Evolutionary conservation across 164 flowering plant species (phyloP).

Genomic region (Tetrastigma voinierianum): DNA sequence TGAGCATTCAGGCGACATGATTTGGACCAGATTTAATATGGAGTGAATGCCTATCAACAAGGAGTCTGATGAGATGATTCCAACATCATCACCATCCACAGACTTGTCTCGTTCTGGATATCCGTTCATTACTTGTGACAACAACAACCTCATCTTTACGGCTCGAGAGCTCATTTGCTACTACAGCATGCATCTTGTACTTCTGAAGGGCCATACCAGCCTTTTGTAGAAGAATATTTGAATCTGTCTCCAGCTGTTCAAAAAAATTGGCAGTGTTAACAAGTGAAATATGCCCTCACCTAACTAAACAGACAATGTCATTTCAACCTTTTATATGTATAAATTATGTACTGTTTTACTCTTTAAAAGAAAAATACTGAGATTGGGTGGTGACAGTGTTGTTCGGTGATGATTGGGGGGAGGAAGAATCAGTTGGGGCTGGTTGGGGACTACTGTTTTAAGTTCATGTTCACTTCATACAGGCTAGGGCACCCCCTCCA

Average conservation of each 20-base stretch:
- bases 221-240: slow-evolving; percentile 71
- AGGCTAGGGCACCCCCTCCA: too few relatives aligned
- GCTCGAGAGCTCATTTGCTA: slow-evolving; percentile 84
- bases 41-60: slow-evolving; percentile 59
- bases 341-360: too few relatives aligned
- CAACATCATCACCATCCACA: slow-evolving; percentile 44
- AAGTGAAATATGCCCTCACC: background rate
- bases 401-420: too few relatives aligned
- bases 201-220: slow-evolving; percentile 71
- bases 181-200: slow-evolving; percentile 80
- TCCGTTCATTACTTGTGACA: slow-evolving; percentile 41
- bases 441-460: too few relatives aligned
- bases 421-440: too few relatives aligned
- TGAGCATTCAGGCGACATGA: background rate
- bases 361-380: too few relatives aligned
- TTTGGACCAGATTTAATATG: slow-evolving; percentile 30
- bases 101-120: slow-evolving; percentile 52
- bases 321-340: too few relatives aligned
- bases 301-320: too few relatives aligned
- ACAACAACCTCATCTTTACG: slow-evolving; percentile 83
- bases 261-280: background rate
- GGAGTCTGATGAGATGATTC: slow-evolving; percentile 59
- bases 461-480: too few relatives aligned
- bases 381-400: too few relatives aligned
- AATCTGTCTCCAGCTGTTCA: slow-evolving; percentile 90